phyloP scores from a whole-genome alignment of 2,329 filamentous ascomycete species.

The Ophiostoma quercus region DNA sequence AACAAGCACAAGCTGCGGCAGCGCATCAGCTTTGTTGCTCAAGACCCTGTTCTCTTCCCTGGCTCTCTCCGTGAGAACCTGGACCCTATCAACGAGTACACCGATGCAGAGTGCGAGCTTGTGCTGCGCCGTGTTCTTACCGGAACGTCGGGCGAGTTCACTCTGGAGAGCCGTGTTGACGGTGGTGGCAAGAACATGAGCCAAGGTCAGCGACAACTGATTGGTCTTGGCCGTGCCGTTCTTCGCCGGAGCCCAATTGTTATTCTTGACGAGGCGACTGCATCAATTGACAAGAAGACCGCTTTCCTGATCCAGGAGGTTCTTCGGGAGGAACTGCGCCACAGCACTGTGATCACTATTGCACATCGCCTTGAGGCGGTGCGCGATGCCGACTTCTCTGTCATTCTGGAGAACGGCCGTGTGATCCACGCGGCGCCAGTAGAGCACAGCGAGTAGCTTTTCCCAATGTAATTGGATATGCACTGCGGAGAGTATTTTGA shows the following conservation, averaged over 20 bases:
- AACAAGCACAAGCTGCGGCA: slow-evolving; percentile 52
- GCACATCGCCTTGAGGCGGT: slow-evolving; percentile 62
- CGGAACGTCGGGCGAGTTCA: slow-evolving; percentile 32
- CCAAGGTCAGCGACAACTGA: slow-evolving; percentile 58
- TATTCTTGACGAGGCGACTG: slow-evolving; percentile 61
- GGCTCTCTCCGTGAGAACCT: slow-evolving; percentile 59
- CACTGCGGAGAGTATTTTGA: not conserved
- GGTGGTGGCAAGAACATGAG: slow-evolving; percentile 57
- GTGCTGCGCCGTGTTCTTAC: slow-evolving; percentile 58
- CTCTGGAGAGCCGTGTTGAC: slow-evolving; percentile 49
- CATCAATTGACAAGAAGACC: slow-evolving; percentile 56
- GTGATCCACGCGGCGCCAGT: slow-evolving; percentile 36
- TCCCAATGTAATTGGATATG: not conserved
- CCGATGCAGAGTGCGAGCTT: slow-evolving; percentile 46
- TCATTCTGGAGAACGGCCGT: slow-evolving; percentile 48
- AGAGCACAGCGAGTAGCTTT: not conserved
- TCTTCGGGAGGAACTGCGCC: slow-evolving; percentile 48
- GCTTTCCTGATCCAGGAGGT: slow-evolving; percentile 55
- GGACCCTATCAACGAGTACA: slow-evolving; percentile 58
- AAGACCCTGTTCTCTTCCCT: slow-evolving; percentile 58
- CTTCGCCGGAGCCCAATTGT: slow-evolving; percentile 56
- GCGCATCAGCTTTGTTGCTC: slow-evolving; percentile 58
- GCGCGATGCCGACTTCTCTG: slow-evolving; percentile 50
- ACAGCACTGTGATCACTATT: slow-evolving; percentile 60
- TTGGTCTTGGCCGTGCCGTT: slow-evolving; percentile 56